Evolutionary conservation across 1,284 basidiomycete genomes (phyloP), one percentile per base, ranked within the genome.

Genomic region (Porodaedalea pini): DNA sequence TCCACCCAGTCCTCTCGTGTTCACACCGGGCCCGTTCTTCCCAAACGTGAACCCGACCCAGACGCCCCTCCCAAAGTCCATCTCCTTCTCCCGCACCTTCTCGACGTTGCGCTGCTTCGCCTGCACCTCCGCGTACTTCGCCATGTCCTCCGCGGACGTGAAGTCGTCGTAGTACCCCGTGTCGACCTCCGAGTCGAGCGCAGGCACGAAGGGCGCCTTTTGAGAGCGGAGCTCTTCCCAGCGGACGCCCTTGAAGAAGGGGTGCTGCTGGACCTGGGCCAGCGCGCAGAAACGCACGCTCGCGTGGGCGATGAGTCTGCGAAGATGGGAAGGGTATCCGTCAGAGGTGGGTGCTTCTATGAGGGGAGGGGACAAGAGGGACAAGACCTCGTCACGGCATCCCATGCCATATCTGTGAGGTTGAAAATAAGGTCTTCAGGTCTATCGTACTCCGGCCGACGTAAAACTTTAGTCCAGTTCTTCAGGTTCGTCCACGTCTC

Each of bases 111-210:
- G 79, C 75, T 98, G 94, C 75, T 99, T 99, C 76, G 98, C 97
- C 73, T 92, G 87, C 5, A 99, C 97, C 73, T 99, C 97, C 34
- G 92, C 90, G 68, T 95, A 96, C 76, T 99, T 98, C 49, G 94
- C 94, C 94, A 99, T 98, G 70, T 99, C 97, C 64, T 95, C 93
- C 6, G 82, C 78, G 23, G 83, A 90, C 25, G 88, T 88, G 71
- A 98, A 99, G 71, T 98, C 94, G 71, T 99, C 97, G 77, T 98
- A 99, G 76, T 99, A 99, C 10, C 95, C 96, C 1, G 95, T 95
- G 70, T 98, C 97, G 59, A 92, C 82, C 66, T 99, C 97, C 19
- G 88, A 92, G 68, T 98, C 95, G 36, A 99, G 83, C 8, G 94
- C 89, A 19, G 97, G 97, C 3, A 99, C 90, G 71, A 98, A 99